phyloP scores from a whole-genome alignment of 1,284 basidiomycete genomes.

The Vanrija sp. region DNA sequence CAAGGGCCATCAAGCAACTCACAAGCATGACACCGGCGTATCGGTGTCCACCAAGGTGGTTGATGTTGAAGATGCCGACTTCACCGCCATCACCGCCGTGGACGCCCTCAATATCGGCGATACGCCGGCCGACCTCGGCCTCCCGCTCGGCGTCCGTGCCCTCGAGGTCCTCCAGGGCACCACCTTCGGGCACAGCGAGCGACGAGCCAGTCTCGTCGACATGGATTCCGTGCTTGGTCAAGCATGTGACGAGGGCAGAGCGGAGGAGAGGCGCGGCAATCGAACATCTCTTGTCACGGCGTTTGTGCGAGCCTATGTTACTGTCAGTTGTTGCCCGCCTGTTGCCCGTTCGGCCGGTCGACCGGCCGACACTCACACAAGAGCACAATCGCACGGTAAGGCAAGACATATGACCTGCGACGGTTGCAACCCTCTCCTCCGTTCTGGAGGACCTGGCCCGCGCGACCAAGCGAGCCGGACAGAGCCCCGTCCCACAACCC shows the following conservation, averaged over 20 bases:
- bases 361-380: slow-evolving; percentile 61
- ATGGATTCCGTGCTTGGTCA: slow-evolving; percentile 39
- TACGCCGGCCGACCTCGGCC: slow-evolving; percentile 53
- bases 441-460: slow-evolving; percentile 19
- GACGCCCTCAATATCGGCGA: slow-evolving; percentile 50
- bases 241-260: slow-evolving; percentile 36
- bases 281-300: slow-evolving; percentile 80
- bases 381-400: slow-evolving; percentile 66
- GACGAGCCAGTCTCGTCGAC: slow-evolving; percentile 46
- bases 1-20: slow-evolving; percentile 35
- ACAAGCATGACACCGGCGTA: slow-evolving; percentile 89
- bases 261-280: slow-evolving; percentile 81
- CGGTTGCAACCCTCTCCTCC: slow-evolving; percentile 32
- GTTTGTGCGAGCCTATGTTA: slow-evolving; percentile 79
- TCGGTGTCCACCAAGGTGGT: slow-evolving; percentile 85
- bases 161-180: slow-evolving; percentile 57
- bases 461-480: slow-evolving; percentile 54
- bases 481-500: slow-evolving; percentile 64
- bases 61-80: slow-evolving; percentile 76
- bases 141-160: slow-evolving; percentile 51
- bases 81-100: slow-evolving; percentile 50
- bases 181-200: slow-evolving; percentile 56
- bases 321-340: background rate
- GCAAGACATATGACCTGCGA: slow-evolving; percentile 60
- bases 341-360: background rate